A percentile compares a stretch with the other conserved stretches of the same genome.
Conservation (phyloP, 2,329 filamentous ascomycete genomes). For the Aureobasidium mangrovei region DNA sequence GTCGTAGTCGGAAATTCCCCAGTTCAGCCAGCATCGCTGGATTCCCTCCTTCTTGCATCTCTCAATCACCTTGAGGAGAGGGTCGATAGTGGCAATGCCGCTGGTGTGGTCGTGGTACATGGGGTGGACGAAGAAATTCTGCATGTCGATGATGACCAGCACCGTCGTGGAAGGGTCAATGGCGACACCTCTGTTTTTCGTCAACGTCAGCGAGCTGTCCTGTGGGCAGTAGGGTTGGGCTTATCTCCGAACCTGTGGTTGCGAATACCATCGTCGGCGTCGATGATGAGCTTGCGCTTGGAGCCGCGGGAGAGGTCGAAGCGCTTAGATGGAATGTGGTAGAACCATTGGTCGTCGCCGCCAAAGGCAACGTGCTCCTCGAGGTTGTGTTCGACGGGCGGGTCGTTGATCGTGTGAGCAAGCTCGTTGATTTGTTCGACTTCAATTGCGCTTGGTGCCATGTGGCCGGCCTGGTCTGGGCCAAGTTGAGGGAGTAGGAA, state of each 20-base stretch:
- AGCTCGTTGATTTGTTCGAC: conserved; percentile 24
- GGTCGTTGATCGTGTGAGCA: conserved; percentile 17
- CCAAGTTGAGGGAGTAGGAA: not conserved
- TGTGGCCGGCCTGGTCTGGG: conserved; percentile 15
- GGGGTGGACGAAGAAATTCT: conserved; percentile 25
- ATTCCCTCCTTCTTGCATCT: conserved; percentile 33
- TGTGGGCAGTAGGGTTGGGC: not conserved
- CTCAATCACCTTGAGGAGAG: conserved; percentile 31
- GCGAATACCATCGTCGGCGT: conserved; percentile 32
- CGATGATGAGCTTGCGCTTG: conserved; percentile 29
- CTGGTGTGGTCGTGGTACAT: conserved; percentile 24
- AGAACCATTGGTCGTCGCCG: conserved; percentile 35
- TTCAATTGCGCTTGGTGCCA: conserved; percentile 25
- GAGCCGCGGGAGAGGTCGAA: conserved; percentile 35
- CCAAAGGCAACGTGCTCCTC: conserved; percentile 34
- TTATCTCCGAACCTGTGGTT: conserved; percentile 23
- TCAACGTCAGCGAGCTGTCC: not conserved
- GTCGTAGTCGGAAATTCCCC: conserved; percentile 33
- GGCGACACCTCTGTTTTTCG: conserved; percentile 27
- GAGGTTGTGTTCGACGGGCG: conserved; percentile 23
- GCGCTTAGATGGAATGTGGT: conserved; percentile 31
- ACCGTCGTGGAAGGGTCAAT: conserved; percentile 31
- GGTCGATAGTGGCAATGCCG: conserved; percentile 28
- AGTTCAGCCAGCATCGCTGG: conserved; percentile 35
- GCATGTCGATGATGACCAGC: conserved; percentile 28